These are phyloP conservation scores for Ascocoryne sarcoides DNA, from an alignment of 2,329 filamentous ascomycete genomes.

Conservation along the genomic window DNA sequence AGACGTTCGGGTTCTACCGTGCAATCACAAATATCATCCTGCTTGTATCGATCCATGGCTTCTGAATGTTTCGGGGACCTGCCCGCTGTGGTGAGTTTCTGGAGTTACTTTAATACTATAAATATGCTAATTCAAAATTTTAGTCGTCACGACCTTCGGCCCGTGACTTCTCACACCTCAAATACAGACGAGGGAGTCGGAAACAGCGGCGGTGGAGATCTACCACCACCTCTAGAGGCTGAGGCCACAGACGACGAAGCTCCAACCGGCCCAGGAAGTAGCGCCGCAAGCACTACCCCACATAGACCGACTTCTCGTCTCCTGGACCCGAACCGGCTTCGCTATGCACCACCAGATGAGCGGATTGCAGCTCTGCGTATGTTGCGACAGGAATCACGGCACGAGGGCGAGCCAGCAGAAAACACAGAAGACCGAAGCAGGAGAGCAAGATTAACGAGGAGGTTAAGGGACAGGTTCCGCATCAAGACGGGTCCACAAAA, in stretches of 20 bases:
- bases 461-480: constrained; percentile 24
- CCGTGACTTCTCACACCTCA: constrained; percentile 14
- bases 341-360: constrained; percentile 51
- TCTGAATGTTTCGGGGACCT: constrained; percentile 60
- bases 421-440: constrained; percentile 19
- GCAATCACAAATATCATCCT: constrained; percentile 60
- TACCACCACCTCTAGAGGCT: constrained; percentile 22
- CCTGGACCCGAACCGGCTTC: constrained; percentile 47
- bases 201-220: constrained; percentile 11
- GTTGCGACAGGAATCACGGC: constrained; percentile 32
- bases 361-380: constrained; percentile 51
- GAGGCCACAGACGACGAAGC: constrained; percentile 28
- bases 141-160: constrained; percentile 32
- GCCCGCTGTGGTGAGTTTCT: constrained; percentile 54
- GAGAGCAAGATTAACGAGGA: constrained; percentile 22
- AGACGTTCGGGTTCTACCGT: constrained; percentile 59
- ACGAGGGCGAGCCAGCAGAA: constrained; percentile 10
- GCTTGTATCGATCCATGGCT: constrained; percentile 62
- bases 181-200: neutral
- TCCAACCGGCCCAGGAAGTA: neutral
- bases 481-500: constrained; percentile 16
- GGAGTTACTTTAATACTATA: neutral
- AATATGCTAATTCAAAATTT: constrained; percentile 9
- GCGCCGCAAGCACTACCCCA: constrained; percentile 13
- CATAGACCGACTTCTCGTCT: constrained; percentile 41